Percentiles rank a stretch among this genome's conserved stretches.
These are phyloP conservation scores for Allium fistulosum DNA, from an alignment of 106 monocot species.

Conservation along the genomic window DNA sequence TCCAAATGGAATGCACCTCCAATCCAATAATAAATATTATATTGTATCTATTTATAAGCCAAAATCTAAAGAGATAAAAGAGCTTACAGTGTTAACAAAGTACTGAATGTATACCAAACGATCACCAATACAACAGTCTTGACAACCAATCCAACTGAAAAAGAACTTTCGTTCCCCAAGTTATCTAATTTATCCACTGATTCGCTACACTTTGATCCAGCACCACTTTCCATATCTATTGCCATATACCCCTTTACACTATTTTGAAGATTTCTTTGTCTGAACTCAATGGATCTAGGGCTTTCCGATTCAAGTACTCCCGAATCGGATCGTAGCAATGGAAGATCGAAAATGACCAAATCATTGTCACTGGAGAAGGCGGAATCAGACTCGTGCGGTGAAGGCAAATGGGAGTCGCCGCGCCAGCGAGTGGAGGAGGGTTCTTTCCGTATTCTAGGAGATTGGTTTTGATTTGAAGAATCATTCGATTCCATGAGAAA, in stretches of 20 bases:
- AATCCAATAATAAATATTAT: no score
- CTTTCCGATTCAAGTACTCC: neutral
- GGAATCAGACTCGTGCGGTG: conserved; percentile 1
- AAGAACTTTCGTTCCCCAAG: neutral
- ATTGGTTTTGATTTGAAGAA: no score
- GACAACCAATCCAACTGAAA: conserved; percentile 36
- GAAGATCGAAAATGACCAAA: conserved; percentile 46
- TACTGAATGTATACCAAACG: conserved; percentile 88
- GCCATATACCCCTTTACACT: conserved; percentile 12
- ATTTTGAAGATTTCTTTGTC: neutral
- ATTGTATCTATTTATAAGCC: no score
- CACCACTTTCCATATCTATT: conserved; percentile 55
- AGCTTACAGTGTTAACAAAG: conserved; percentile 74
- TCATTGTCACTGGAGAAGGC: conserved; percentile 6
- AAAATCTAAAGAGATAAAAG: no score
- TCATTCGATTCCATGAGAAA: no score
- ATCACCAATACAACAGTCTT: conserved; percentile 62
- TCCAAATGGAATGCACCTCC: no score
- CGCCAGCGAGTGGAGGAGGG: conserved; percentile 78
- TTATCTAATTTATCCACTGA: conserved; percentile 6
- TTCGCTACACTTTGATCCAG: neutral
- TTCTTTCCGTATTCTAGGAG: conserved; percentile 15
- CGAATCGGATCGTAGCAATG: conserved; percentile 13
- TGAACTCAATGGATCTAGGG: conserved; percentile 18
- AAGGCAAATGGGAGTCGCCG: conserved; percentile 18